phyloP scores from a whole-genome alignment of 1,139 yeast genomes.

The Pichia sp. region DNA sequence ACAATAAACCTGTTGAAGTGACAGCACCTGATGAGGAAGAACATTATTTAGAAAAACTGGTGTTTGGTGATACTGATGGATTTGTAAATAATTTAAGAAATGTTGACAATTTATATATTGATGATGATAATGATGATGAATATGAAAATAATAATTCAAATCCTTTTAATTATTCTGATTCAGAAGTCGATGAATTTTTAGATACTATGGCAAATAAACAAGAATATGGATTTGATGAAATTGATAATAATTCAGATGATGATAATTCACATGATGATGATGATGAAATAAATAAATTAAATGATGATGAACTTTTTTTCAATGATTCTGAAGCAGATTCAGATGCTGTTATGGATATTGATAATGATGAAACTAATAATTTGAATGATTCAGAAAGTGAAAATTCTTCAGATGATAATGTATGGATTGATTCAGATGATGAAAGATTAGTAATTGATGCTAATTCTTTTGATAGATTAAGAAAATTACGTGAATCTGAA shows the following conservation, averaged over 20 bases:
- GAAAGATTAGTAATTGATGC: slow-evolving; percentile 64
- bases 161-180: slow-evolving; percentile 26
- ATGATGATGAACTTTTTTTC: slow-evolving; percentile 60
- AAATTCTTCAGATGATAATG: slow-evolving; percentile 34
- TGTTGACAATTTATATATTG: slow-evolving; percentile 49
- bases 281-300: slow-evolving; percentile 34
- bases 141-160: slow-evolving; percentile 14
- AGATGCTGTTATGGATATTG: slow-evolving; percentile 37
- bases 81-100: slow-evolving; percentile 63
- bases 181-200: slow-evolving; percentile 27
- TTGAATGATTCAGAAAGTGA: slow-evolving; percentile 30
- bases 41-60: slow-evolving; percentile 66
- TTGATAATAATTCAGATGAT: slow-evolving; percentile 25
- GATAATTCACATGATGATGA: slow-evolving; percentile 25
- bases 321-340: slow-evolving; percentile 47
- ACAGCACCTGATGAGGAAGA: slow-evolving; percentile 85
- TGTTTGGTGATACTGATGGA: slow-evolving; percentile 83
- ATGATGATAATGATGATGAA: slow-evolving; percentile 41
- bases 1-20: slow-evolving; percentile 18
- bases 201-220: slow-evolving; percentile 14
- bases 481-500: slow-evolving; percentile 64
- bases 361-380: slow-evolving; percentile 30
- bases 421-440: slow-evolving; percentile 94
- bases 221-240: slow-evolving; percentile 32
- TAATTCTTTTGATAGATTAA: slow-evolving; percentile 50